Percentiles rank a stretch among this genome's conserved stretches.
These are phyloP conservation scores for Puccinia horiana DNA, from an alignment of 1,284 basidiomycete genomes.

Conservation along the genomic window DNA sequence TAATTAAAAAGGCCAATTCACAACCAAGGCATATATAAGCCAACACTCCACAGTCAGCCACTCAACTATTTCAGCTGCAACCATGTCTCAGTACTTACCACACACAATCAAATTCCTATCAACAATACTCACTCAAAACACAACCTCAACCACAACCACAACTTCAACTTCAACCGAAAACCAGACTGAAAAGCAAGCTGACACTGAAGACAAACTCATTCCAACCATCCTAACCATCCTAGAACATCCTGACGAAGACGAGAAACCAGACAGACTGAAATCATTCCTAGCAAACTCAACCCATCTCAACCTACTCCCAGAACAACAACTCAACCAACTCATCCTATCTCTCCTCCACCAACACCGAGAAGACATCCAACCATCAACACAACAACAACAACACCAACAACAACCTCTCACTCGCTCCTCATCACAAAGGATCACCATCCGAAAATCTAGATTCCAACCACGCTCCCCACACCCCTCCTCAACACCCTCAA, in stretches of 20 bases:
- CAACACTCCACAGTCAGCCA: no score
- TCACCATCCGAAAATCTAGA: neutral
- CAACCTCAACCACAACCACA: neutral
- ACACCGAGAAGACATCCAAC: neutral
- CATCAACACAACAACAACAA: neutral
- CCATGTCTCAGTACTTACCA: neutral
- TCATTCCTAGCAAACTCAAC: neutral
- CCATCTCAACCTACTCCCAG: neutral
- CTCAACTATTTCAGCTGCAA: no score
- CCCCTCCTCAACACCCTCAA: constrained; percentile 4
- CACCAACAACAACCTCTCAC: neutral
- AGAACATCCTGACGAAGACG: neutral
- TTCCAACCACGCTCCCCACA: neutral
- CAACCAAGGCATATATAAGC: no score
- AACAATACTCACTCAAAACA: no score
- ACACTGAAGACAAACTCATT: neutral
- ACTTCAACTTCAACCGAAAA: neutral
- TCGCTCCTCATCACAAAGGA: neutral
- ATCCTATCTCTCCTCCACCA: neutral
- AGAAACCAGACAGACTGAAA: neutral
- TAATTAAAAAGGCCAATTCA: no score
- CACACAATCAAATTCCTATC: neutral
- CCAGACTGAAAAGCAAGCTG: neutral
- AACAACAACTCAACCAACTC: constrained; percentile 11
- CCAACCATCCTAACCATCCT: neutral